A percentile compares a stretch with the other conserved stretches of the same genome.
Conservation (phyloP, 2,329 filamentous ascomycete species). For the Diaporthe sp. region DNA sequence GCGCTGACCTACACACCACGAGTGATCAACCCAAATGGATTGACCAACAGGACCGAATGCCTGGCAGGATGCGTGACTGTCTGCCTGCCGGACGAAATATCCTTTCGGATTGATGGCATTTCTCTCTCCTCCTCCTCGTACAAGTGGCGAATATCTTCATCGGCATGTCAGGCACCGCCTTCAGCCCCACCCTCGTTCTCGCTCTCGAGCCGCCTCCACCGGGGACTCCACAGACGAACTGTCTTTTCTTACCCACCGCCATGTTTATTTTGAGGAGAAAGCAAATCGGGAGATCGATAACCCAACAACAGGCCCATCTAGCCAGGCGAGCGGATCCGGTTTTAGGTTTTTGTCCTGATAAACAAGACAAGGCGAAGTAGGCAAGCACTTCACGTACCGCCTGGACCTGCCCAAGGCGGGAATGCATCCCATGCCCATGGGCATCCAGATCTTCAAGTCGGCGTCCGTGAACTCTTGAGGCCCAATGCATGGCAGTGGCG, state of each 20-base stretch:
- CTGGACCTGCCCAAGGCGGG: neutral
- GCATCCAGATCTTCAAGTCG: neutral
- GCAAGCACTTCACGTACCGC: neutral
- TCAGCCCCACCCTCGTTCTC: neutral
- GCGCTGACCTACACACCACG: neutral
- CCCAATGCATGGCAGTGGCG: neutral
- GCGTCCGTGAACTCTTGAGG: neutral
- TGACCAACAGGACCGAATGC: neutral
- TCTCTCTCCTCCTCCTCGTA: neutral
- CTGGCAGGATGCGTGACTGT: neutral
- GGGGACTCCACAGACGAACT: neutral
- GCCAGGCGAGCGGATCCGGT: neutral
- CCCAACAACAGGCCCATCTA: neutral
- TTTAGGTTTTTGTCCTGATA: slow-evolving; percentile 7
- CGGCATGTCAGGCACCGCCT: neutral
- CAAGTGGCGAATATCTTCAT: slow-evolving; percentile 6
- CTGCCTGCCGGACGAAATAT: slow-evolving; percentile 27
- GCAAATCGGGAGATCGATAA: slow-evolving; percentile 3
- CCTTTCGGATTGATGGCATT: neutral
- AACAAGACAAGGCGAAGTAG: neutral
- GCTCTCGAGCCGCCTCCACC: slow-evolving; percentile 2
- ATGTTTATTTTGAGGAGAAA: slow-evolving; percentile 25
- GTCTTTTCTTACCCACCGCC: slow-evolving; percentile 5
- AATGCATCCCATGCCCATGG: neutral
- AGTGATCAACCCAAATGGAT: neutral